These are phyloP conservation scores for Cladophialophora yegresii DNA, from an alignment of 2,329 filamentous ascomycete species.

Conservation along the genomic window DNA sequence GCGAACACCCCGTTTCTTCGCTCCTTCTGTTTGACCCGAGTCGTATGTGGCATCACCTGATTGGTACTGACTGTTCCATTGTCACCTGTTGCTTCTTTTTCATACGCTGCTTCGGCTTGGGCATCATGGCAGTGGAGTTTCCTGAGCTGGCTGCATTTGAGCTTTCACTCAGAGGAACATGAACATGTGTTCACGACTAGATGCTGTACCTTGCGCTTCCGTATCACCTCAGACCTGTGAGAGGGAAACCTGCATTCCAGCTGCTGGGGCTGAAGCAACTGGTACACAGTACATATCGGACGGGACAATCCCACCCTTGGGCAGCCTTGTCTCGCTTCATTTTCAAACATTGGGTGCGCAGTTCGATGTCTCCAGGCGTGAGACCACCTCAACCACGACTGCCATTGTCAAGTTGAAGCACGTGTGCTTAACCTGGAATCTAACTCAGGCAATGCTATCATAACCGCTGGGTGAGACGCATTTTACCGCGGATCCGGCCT, in stretches of 20 bases:
- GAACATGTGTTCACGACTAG: slow-evolving; percentile 29
- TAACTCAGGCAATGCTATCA: slow-evolving; percentile 19
- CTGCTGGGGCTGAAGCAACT: not conserved
- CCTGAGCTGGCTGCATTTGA: not conserved
- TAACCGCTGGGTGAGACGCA: slow-evolving; percentile 22
- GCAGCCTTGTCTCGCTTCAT: slow-evolving; percentile 25
- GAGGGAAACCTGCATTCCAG: not conserved
- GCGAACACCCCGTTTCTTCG: slow-evolving; percentile 3
- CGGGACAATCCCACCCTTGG: slow-evolving; percentile 9
- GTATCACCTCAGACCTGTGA: slow-evolving; percentile 11
- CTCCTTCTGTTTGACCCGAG: slow-evolving; percentile 5
- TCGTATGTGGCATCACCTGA: slow-evolving; percentile 27
- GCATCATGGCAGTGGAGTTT: slow-evolving; percentile 8
- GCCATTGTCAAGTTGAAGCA: slow-evolving; percentile 10
- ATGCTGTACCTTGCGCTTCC: slow-evolving; percentile 23
- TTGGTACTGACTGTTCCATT: slow-evolving; percentile 16
- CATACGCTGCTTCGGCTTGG: slow-evolving; percentile 23
- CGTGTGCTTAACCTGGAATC: slow-evolving; percentile 5
- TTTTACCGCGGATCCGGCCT: slow-evolving; percentile 24
- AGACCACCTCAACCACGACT: not conserved
- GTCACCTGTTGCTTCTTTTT: slow-evolving; percentile 8
- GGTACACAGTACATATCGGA: not conserved
- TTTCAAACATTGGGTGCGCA: slow-evolving; percentile 19
- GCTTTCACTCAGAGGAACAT: slow-evolving; percentile 18
- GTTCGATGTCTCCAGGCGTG: not conserved